Percentiles rank a stretch among this genome's conserved stretches.
Conservation (phyloP, 2,329 filamentous ascomycete genomes). For the Septoria linicola region DNA sequence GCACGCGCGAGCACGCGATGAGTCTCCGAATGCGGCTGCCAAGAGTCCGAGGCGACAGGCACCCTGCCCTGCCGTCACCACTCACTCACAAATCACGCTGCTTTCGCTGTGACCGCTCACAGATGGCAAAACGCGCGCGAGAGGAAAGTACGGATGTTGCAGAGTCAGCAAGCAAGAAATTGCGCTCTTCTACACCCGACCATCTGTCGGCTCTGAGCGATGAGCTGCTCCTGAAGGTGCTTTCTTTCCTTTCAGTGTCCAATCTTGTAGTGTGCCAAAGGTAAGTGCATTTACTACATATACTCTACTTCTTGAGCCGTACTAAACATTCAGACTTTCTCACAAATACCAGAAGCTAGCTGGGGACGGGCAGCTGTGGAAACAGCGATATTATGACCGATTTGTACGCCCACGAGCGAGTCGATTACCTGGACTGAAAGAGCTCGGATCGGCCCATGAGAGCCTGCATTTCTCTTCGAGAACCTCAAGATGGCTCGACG, state of each 20-base stretch:
- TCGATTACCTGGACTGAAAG: slow-evolving; percentile 67
- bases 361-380: slow-evolving; percentile 86
- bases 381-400: slow-evolving; percentile 78
- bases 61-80: too few relatives aligned
- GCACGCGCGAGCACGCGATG: neutral
- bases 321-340: slow-evolving; percentile 63
- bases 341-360: slow-evolving; percentile 70
- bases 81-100: too few relatives aligned
- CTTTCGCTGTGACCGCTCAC: too few relatives aligned
- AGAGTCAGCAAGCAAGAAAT: slow-evolving; percentile 47
- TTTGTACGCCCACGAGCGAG: slow-evolving; percentile 81
- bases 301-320: slow-evolving; percentile 14
- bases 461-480: slow-evolving; percentile 55
- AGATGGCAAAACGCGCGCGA: slow-evolving; percentile 42
- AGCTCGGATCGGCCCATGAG: slow-evolving; percentile 36
- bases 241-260: slow-evolving; percentile 70
- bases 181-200: slow-evolving; percentile 51
- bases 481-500: slow-evolving; percentile 61
- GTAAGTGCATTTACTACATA: slow-evolving; percentile 39
- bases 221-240: slow-evolving; percentile 80
- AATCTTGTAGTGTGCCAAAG: slow-evolving; percentile 65
- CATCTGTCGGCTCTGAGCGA: slow-evolving; percentile 74
- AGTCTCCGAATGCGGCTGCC: neutral
- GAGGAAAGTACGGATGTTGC: slow-evolving; percentile 31
- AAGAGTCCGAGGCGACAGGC: neutral